Percentiles rank a stretch among this genome's conserved stretches.
phyloP scores from a whole-genome alignment of 2,329 filamentous ascomycete genomes.

The Dendryphion nanum region DNA sequence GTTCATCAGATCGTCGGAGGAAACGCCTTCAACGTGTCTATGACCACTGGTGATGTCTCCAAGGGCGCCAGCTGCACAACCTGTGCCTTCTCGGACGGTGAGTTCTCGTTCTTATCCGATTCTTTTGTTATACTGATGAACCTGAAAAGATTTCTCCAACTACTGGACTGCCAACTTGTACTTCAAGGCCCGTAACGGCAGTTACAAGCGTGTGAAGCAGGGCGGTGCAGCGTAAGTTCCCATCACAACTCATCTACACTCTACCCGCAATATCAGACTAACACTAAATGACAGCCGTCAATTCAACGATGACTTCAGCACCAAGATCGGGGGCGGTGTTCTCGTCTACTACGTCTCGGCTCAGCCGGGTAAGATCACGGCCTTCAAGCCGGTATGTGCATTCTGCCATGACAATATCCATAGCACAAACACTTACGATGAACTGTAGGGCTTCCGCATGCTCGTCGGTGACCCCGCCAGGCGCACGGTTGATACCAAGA shows the following conservation, averaged over 20 bases:
- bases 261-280: neutral
- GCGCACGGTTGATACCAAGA: constrained; percentile 10
- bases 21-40: constrained; percentile 48
- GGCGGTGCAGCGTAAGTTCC: constrained; percentile 9
- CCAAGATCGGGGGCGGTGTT: constrained; percentile 20
- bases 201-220: constrained; percentile 37
- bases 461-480: constrained; percentile 40
- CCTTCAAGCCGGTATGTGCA: constrained; percentile 15
- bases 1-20: constrained; percentile 44
- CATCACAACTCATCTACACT: neutral
- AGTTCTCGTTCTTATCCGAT: too few species aligned
- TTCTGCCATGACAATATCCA: neutral
- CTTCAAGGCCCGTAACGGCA: constrained; percentile 41
- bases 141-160: constrained; percentile 41
- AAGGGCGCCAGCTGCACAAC: constrained; percentile 41
- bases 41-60: constrained; percentile 35
- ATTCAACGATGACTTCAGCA: constrained; percentile 25
- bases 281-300: constrained; percentile 9
- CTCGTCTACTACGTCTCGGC: constrained; percentile 26
- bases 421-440: neutral
- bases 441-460: constrained; percentile 44
- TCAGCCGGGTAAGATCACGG: constrained; percentile 18
- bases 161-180: constrained; percentile 46
- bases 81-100: constrained; percentile 42
- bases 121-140: too few species aligned